phyloP scores from a whole-genome alignment of 257 asterid genomes.

The Rauvolfia tetraphylla region DNA sequence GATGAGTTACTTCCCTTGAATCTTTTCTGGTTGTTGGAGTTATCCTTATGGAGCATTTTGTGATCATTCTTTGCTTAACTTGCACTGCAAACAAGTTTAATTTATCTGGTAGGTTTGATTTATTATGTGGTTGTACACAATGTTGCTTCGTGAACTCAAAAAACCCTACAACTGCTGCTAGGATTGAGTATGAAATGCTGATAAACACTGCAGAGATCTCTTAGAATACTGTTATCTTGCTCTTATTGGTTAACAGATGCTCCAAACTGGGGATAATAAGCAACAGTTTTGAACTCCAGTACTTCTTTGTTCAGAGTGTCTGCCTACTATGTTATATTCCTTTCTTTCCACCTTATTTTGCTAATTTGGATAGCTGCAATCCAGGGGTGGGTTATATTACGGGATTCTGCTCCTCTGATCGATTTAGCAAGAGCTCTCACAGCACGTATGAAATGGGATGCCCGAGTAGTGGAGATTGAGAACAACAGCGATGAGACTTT shows the following conservation, averaged over 20 bases:
- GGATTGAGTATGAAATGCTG: too few species aligned
- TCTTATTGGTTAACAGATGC: too few species aligned
- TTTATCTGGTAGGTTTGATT: neutral
- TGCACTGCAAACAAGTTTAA: too few species aligned
- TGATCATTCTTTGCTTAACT: too few species aligned
- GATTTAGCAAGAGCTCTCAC: conserved; percentile 79
- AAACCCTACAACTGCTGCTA: neutral
- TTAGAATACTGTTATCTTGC: too few species aligned
- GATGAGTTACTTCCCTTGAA: neutral
- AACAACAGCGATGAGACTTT: conserved; percentile 77
- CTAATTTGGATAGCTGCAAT: conserved; percentile 17
- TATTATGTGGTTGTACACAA: neutral
- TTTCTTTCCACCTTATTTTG: neutral
- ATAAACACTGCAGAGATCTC: too few species aligned
- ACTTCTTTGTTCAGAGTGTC: neutral
- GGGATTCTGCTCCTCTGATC: conserved; percentile 59
- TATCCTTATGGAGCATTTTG: too few species aligned
- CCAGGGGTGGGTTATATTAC: conserved; percentile 94
- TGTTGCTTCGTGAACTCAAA: neutral
- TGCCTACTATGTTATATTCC: neutral
- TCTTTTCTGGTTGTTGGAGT: neutral
- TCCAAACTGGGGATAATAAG: too few species aligned
- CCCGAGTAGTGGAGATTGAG: conserved; percentile 87
- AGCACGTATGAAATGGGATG: conserved; percentile 88
- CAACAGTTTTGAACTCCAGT: neutral